Conservation (phyloP, 441 rosid species). For the Metrosideros polymorpha region DNA sequence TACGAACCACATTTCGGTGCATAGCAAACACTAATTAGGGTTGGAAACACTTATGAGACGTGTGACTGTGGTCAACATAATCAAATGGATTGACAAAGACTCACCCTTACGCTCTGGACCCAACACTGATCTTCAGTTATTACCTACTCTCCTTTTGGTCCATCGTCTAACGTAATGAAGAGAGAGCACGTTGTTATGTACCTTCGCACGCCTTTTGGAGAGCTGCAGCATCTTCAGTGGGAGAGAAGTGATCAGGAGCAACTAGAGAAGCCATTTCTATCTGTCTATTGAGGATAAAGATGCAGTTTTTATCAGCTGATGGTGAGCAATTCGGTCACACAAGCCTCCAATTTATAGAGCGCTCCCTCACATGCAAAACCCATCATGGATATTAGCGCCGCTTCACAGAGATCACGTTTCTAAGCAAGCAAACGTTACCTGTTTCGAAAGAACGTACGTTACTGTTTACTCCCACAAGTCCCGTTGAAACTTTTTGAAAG, state of each 20-base stretch:
- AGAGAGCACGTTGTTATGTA: not conserved
- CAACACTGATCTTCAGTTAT: not conserved
- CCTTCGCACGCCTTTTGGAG: conserved; percentile 38
- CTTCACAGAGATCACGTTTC: not conserved
- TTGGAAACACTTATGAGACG: not conserved
- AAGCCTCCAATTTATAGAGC: conserved; percentile 1
- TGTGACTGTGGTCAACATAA: not conserved
- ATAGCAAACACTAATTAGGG: not conserved
- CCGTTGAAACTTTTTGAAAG: not conserved
- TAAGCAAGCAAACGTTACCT: not conserved
- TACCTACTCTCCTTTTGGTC: not conserved
- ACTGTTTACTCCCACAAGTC: not conserved
- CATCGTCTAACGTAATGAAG: not conserved
- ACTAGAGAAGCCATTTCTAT: conserved; percentile 23
- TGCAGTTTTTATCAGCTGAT: too few relatives aligned
- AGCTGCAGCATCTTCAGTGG: conserved; percentile 33
- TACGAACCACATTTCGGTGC: not conserved
- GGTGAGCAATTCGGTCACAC: not conserved
- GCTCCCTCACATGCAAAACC: not conserved
- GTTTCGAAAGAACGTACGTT: not conserved
- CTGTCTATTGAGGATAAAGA: accelerated
- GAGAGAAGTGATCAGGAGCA: conserved; percentile 17
- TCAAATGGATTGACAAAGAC: not conserved
- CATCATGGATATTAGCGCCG: not conserved
- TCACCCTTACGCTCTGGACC: not conserved